Evolutionary conservation across 2,329 filamentous ascomycete species (phyloP).

Genomic region (Aspergillus novoparasiticus): DNA sequence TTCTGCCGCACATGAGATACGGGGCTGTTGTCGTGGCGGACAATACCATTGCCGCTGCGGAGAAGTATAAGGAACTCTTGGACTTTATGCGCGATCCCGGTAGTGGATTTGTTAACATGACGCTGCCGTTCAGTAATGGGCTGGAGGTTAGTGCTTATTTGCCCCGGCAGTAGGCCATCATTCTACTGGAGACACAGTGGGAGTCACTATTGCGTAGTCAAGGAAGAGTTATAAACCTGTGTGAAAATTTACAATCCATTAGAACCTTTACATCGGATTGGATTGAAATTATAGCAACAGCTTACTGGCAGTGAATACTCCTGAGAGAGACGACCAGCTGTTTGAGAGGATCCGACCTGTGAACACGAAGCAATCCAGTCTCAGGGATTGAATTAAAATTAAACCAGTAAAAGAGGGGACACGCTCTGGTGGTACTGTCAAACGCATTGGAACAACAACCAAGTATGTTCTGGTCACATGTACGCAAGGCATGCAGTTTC

Average conservation of each 20-base stretch:
- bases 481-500: not conserved
- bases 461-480: no score
- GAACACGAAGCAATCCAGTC: no score
- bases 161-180: conserved; percentile 1
- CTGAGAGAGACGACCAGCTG: accelerated
- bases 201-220: no score
- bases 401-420: no score
- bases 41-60: conserved; percentile 35
- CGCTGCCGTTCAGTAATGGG: conserved; percentile 52
- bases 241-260: not conserved
- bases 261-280: not conserved
- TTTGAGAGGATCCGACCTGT: no score
- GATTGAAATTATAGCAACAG: no score
- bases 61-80: conserved; percentile 49
- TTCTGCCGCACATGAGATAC: conserved; percentile 36
- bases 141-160: conserved; percentile 49
- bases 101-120: conserved; percentile 55
- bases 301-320: no score
- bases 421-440: no score
- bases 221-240: no score
- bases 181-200: not conserved
- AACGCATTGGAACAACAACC: no score
- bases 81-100: conserved; percentile 48
- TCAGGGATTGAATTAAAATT: no score
- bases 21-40: conserved; percentile 44